Percentiles rank a stretch among this genome's conserved stretches.
phyloP scores from a whole-genome alignment of 169 alveolate genomes.

The Eimeria brunetti region DNA sequence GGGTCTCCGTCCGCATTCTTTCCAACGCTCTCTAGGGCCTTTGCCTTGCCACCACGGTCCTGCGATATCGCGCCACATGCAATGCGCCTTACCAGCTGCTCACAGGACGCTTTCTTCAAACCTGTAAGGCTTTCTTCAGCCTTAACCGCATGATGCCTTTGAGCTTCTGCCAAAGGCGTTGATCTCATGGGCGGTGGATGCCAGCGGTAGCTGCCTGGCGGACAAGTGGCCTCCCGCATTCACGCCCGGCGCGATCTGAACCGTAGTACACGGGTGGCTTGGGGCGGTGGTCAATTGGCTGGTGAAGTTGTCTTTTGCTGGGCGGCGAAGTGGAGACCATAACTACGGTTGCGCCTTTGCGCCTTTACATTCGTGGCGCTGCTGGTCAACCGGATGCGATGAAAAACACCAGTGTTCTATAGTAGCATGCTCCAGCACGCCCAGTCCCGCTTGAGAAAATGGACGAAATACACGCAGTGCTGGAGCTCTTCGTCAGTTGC shows the following conservation, averaged over 20 bases:
- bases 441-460: background rate
- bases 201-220: background rate
- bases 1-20: background rate
- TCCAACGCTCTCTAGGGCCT: background rate
- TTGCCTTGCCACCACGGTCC: background rate
- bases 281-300: background rate
- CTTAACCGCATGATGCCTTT: background rate
- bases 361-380: background rate
- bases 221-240: background rate
- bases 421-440: slow-evolving; percentile 30
- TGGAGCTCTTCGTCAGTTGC: slow-evolving; percentile 79
- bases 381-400: slow-evolving; percentile 2
- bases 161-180: background rate
- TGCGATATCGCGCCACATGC: background rate
- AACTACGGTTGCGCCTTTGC: background rate
- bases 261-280: background rate
- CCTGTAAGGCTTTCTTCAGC: background rate
- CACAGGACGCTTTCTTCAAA: background rate
- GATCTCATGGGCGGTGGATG: background rate
- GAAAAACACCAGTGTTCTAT: background rate
- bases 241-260: background rate
- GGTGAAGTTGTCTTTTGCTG: background rate
- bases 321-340: background rate
- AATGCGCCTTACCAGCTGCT: background rate
- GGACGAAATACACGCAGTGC: slow-evolving; percentile 77